Evolutionary conservation across 2,329 filamentous ascomycete species (phyloP).

Genomic region (Penicillium brasilianum): DNA sequence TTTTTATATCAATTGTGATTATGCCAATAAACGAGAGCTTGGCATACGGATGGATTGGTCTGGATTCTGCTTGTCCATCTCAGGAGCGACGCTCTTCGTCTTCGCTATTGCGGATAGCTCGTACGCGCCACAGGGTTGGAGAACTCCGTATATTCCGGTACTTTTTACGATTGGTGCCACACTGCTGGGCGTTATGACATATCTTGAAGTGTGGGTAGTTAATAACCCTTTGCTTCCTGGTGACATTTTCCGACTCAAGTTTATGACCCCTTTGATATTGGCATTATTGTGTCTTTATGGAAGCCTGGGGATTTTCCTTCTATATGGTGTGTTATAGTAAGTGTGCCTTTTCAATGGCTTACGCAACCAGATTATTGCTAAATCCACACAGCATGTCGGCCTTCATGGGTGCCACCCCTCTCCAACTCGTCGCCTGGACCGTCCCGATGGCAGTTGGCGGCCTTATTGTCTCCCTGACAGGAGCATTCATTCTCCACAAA

Average conservation of each 20-base stretch:
- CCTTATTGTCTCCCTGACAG: slow-evolving; percentile 65
- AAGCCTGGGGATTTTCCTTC: slow-evolving; percentile 68
- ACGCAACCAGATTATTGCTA: too few species aligned
- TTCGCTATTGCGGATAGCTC: slow-evolving; percentile 76
- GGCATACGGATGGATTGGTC: slow-evolving; percentile 71
- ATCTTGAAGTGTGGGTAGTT: slow-evolving; percentile 74
- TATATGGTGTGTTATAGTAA: slow-evolving; percentile 73
- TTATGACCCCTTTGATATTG: slow-evolving; percentile 67
- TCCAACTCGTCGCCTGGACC: slow-evolving; percentile 72
- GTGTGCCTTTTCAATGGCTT: slow-evolving; percentile 31
- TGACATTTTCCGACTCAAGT: slow-evolving; percentile 71
- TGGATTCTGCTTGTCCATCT: slow-evolving; percentile 65
- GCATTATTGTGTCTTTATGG: slow-evolving; percentile 72
- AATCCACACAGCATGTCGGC: slow-evolving; percentile 58
- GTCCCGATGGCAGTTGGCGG: slow-evolving; percentile 71
- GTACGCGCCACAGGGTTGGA: slow-evolving; percentile 71
- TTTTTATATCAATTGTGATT: slow-evolving; percentile 55
- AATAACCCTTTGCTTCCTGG: slow-evolving; percentile 70
- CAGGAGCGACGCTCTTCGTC: slow-evolving; percentile 70
- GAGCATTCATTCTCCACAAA: slow-evolving; percentile 69
- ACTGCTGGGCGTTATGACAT: slow-evolving; percentile 65
- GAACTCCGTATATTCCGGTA: slow-evolving; percentile 71
- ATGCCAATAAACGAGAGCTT: slow-evolving; percentile 41
- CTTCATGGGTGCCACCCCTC: slow-evolving; percentile 61
- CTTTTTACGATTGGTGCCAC: slow-evolving; percentile 68